Evolutionary conservation across 345 rosid genomes (phyloP).

Genomic region (Cardamine chenopodiifolia): DNA sequence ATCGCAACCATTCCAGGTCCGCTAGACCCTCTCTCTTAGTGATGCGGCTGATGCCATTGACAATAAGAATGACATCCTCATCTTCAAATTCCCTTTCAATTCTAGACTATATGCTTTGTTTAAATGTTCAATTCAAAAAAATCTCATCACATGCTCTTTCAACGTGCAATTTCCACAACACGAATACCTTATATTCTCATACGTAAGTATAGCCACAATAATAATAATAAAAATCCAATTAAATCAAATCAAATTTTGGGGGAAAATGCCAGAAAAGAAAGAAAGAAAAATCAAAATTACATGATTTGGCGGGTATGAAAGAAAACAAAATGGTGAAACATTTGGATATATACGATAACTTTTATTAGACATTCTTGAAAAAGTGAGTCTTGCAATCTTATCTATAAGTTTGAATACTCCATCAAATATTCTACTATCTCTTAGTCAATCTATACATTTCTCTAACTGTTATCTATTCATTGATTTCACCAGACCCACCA

Average conservation of each 20-base stretch:
- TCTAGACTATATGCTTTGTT: background rate
- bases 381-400: background rate
- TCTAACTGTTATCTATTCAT: background rate
- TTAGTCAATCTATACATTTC: background rate
- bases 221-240: background rate
- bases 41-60: background rate
- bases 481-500: background rate
- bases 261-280: background rate
- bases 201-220: background rate
- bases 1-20: background rate
- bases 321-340: background rate
- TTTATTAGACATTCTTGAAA: background rate
- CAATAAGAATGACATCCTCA: background rate
- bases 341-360: background rate
- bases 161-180: background rate
- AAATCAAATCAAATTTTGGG: background rate
- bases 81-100: background rate
- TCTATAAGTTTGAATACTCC: background rate
- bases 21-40: too few species aligned
- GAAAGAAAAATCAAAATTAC: background rate
- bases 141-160: background rate
- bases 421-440: background rate
- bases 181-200: background rate
- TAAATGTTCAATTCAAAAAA: background rate
- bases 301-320: background rate